These are phyloP conservation scores for Cryomyces antarcticus DNA, from an alignment of 495 filamentous ascomycete genomes.

Conservation along the genomic window DNA sequence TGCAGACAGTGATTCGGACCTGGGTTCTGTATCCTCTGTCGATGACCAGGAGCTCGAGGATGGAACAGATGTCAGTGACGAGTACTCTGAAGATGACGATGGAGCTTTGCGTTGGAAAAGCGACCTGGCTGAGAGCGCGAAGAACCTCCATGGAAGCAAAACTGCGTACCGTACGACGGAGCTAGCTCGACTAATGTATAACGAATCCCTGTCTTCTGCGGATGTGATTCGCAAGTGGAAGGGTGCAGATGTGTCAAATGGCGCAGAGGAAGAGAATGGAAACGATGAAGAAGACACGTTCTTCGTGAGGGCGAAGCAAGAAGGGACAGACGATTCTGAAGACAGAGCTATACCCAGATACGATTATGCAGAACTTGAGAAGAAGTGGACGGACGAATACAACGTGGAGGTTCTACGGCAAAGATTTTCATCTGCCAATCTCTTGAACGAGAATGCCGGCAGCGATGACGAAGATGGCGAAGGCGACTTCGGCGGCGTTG, in stretches of 20 bases:
- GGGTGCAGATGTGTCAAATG: constrained; percentile 28
- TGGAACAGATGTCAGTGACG: constrained; percentile 33
- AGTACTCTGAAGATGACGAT: constrained; percentile 36
- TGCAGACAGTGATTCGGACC: constrained; percentile 86
- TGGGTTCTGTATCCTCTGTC: constrained; percentile 68
- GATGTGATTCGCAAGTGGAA: constrained; percentile 65
- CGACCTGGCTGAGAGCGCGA: constrained; percentile 60
- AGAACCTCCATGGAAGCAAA: constrained; percentile 43
- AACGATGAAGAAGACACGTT: constrained; percentile 58
- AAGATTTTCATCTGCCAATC: constrained; percentile 51
- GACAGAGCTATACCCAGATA: constrained; percentile 60
- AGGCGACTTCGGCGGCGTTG: constrained; percentile 25
- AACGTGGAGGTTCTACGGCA: constrained; percentile 52
- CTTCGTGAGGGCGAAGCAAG: constrained; percentile 56
- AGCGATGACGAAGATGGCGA: constrained; percentile 28
- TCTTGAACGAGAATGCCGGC: constrained; percentile 14
- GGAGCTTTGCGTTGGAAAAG: constrained; percentile 62
- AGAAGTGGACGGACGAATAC: constrained; percentile 65
- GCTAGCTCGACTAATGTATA: constrained; percentile 72
- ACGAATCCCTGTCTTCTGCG: constrained; percentile 49
- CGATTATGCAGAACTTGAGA: constrained; percentile 60
- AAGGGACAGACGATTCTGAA: constrained; percentile 40
- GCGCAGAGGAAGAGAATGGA: constrained; percentile 25
- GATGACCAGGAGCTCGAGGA: constrained; percentile 41
- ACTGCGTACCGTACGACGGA: constrained; percentile 55